These are phyloP conservation scores for Termitomyces sp. DNA, from an alignment of 768 basidiomycete species.

Conservation along the genomic window DNA sequence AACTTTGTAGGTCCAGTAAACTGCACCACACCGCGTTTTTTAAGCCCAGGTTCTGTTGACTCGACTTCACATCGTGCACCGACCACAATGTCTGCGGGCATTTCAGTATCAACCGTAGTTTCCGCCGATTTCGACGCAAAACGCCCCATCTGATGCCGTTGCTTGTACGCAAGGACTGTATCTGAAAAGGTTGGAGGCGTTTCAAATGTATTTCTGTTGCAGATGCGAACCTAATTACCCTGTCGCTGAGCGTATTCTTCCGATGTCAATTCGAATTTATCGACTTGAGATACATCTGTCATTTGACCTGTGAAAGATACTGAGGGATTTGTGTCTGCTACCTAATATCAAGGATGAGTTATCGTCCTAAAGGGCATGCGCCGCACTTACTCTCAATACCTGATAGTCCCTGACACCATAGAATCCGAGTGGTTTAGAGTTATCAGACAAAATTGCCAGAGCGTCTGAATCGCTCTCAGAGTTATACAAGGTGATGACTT, in stretches of 20 bases:
- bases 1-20: constrained; percentile 84
- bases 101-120: constrained; percentile 18
- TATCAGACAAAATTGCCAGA: constrained; percentile 60
- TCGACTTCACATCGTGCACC: constrained; percentile 86
- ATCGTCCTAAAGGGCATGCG: neutral
- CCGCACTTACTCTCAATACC: constrained; percentile 64
- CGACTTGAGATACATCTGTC: constrained; percentile 79
- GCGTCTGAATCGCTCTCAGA: constrained; percentile 50
- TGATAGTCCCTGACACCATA: constrained; percentile 78
- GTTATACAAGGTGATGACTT: constrained; percentile 61
- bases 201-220: neutral
- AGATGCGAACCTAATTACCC: constrained; percentile 45
- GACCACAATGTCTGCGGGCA: constrained; percentile 47
- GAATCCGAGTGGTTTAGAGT: constrained; percentile 62
- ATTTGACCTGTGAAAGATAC: constrained; percentile 78
- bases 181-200: constrained; percentile 41
- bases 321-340: constrained; percentile 74
- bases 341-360: constrained; percentile 37
- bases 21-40: constrained; percentile 80
- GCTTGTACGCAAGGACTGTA: constrained; percentile 87
- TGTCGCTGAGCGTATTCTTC: constrained; percentile 77
- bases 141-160: constrained; percentile 81
- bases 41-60: constrained; percentile 60
- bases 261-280: constrained; percentile 87
- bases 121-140: constrained; percentile 60